These are phyloP conservation scores for Saccharomycopsis fibuligera DNA, from an alignment of 805 yeast genomes.

Conservation along the genomic window DNA sequence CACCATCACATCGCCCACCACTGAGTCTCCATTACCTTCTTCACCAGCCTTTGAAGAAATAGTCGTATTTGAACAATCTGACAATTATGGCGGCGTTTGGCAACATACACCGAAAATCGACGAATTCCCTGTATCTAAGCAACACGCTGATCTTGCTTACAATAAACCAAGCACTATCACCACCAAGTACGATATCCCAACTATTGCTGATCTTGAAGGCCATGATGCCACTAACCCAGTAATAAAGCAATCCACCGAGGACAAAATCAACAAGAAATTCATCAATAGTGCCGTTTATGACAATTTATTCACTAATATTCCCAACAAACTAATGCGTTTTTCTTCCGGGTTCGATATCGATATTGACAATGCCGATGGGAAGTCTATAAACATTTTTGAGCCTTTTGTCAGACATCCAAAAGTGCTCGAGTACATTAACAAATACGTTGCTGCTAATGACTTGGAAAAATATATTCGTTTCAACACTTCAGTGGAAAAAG, in stretches of 20 bases:
- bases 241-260: slow-evolving; percentile 21
- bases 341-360: too few relatives aligned
- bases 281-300: slow-evolving; percentile 31
- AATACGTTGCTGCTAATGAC: too few relatives aligned
- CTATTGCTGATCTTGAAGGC: slow-evolving; percentile 27
- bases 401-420: too few relatives aligned
- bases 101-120: slow-evolving; percentile 30
- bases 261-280: slow-evolving; percentile 28
- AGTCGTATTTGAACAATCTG: slow-evolving; percentile 32
- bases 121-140: too few relatives aligned
- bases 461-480: slow-evolving; percentile 17
- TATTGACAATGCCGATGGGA: too few relatives aligned
- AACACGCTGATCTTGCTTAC: too few relatives aligned
- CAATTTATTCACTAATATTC: slow-evolving; percentile 34
- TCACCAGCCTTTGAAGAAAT: slow-evolving; percentile 26
- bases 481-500: slow-evolving; percentile 34
- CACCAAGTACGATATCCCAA: neutral
- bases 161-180: slow-evolving; percentile 30
- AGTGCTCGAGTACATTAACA: too few relatives aligned
- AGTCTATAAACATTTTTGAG: too few relatives aligned
- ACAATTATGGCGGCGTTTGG: slow-evolving; percentile 34
- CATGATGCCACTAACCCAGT: too few relatives aligned
- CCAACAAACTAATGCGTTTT: slow-evolving; percentile 31
- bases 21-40: neutral
- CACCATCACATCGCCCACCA: slow-evolving; percentile 21